These are phyloP conservation scores for Rubroboletus satanas DNA, from an alignment of 768 basidiomycete genomes.

Conservation along the genomic window DNA sequence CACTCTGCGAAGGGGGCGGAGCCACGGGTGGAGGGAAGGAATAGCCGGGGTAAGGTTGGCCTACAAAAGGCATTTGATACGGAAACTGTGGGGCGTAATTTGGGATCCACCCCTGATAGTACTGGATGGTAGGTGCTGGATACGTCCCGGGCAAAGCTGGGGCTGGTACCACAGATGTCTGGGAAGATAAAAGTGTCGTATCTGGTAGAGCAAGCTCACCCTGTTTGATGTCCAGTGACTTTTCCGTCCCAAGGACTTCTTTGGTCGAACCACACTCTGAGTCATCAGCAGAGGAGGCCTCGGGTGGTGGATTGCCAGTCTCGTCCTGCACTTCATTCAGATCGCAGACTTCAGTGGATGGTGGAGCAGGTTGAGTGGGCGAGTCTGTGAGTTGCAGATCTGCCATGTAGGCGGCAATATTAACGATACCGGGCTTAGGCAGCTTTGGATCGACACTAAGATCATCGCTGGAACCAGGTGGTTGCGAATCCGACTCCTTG, in stretches of 20 bases:
- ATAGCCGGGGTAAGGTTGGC: slow-evolving; percentile 44
- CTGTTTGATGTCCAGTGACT: slow-evolving; percentile 30
- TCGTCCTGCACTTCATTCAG: slow-evolving; percentile 20
- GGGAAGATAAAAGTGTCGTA: slow-evolving; percentile 8
- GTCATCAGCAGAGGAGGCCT: neutral
- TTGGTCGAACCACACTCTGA: slow-evolving; percentile 2
- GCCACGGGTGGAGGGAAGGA: slow-evolving; percentile 29
- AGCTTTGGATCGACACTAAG: slow-evolving; percentile 9
- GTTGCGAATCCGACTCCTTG: slow-evolving; percentile 37
- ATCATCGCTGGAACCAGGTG: slow-evolving; percentile 7
- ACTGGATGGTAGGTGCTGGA: slow-evolving; percentile 41
- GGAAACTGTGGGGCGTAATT: slow-evolving; percentile 48
- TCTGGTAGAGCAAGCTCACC: slow-evolving; percentile 8
- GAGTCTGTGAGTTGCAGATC: slow-evolving; percentile 9
- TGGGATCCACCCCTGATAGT: slow-evolving; percentile 53
- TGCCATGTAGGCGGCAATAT: slow-evolving; percentile 11
- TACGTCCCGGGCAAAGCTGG: slow-evolving; percentile 29
- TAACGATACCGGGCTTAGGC: slow-evolving; percentile 3
- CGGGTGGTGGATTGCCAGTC: neutral
- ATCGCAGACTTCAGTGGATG: slow-evolving; percentile 6
- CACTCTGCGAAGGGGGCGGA: slow-evolving; percentile 28
- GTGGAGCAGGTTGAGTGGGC: neutral
- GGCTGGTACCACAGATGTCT: slow-evolving; percentile 29
- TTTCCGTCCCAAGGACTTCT: neutral
- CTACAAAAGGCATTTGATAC: slow-evolving; percentile 50